Base-by-base conservation (phyloP, 306 rosid genomes). In the Senna siamea region DNA sequence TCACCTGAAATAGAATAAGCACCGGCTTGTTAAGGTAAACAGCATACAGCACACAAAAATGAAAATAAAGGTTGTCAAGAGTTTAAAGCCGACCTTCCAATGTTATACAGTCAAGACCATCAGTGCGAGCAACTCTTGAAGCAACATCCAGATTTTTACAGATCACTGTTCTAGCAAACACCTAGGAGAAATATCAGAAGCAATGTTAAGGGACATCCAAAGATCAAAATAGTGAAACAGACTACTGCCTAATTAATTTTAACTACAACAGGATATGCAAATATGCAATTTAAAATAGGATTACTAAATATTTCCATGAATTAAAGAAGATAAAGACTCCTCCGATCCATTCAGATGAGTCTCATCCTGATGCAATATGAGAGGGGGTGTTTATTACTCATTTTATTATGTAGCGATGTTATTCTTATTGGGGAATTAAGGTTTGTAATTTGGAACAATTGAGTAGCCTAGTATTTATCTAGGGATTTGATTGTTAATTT, bases 141-240 rank as follows among this genome's bases (percentile, higher is more conserved):
- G 98, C 97, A 80, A 94, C 98, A 69, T 94, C 98, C 78, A 94
- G 66, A 84, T 94, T 92, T 70, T 92, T 85, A 83, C 98, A 94
- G 57, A 94, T 81, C 77, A 94, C 98, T 5, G 98, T 94, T 81
- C 98, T 91, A 41, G 93, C 93, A 85, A 94, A 94, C 38, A 91
- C 96, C 98, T 94, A 75, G n/a, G 61, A 74, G 70, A 77, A 43
- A 70, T 28, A 71, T 76, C 67, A 15, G 18, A 61, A 55, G 66
- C 41, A 52, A 61, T 46, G 82, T 72, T 46, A 78, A 75, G 55
- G 73, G 50, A 73, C 38, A 61, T 59, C 38, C 48, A 80, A 78
- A 54, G 17, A 64, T 70, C 54, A 64, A 41, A 26, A 43, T 44
- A 48, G 28, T 60, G 8, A 57, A 61, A 67, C 44, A 32, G 15